Conservation (phyloP, 139 green algal species). For the Trebouxia sp. region DNA sequence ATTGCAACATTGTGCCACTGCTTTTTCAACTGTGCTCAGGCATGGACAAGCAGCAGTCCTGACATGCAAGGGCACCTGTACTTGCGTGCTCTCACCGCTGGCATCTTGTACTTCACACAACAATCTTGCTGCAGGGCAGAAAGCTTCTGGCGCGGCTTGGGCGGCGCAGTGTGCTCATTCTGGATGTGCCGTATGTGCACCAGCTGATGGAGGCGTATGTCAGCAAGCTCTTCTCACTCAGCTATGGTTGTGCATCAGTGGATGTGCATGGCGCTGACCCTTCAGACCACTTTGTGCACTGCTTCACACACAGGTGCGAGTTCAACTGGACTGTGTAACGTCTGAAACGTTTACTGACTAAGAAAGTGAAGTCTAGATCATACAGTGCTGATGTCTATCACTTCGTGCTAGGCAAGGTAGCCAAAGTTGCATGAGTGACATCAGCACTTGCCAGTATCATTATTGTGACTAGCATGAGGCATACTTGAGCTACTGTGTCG, state of each 20-base stretch:
- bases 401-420: too few relatives aligned
- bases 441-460: too few relatives aligned
- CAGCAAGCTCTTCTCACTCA: conserved; percentile 5
- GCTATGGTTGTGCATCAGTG: not conserved
- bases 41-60: too few relatives aligned
- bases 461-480: too few relatives aligned
- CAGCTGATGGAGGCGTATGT: conserved; percentile 6
- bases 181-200: not conserved
- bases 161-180: conserved; percentile 1
- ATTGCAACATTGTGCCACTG: too few relatives aligned
- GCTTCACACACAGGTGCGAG: not conserved
- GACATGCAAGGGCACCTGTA: too few relatives aligned
- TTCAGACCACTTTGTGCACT: not conserved
- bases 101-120: too few relatives aligned
- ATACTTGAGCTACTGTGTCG: too few relatives aligned
- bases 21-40: too few relatives aligned
- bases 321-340: not conserved
- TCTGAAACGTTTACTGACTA: not conserved
- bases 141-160: not conserved
- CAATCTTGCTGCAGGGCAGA: not conserved
- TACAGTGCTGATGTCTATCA: too few relatives aligned
- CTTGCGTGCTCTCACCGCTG: too few relatives aligned
- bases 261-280: conserved; percentile 3
- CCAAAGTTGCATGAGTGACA: too few relatives aligned
- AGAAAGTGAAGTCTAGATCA: not conserved